Evolutionary conservation across 169 alveolate species (phyloP).

Genomic region (Babesia caballi): DNA sequence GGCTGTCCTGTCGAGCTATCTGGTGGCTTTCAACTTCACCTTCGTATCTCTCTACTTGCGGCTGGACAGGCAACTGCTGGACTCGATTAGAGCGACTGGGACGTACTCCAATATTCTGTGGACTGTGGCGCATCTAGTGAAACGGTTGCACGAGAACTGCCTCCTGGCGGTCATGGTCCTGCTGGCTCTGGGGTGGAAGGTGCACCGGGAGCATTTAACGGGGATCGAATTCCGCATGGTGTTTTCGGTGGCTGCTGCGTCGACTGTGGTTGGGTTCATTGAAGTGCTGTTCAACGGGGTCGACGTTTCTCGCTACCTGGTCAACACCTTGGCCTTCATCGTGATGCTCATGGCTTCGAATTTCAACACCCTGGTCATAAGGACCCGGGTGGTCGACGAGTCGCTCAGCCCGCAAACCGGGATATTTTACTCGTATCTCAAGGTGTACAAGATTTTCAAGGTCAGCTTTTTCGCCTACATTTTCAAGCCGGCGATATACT

Average conservation of each 20-base stretch:
- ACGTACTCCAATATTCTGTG: conserved; percentile 24
- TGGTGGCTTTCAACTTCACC: conserved; percentile 42
- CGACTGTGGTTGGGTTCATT: conserved; percentile 40
- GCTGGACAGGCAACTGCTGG: conserved; percentile 26
- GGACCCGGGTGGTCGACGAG: conserved; percentile 49
- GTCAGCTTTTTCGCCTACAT: conserved; percentile 27
- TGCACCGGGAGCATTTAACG: conserved; percentile 34
- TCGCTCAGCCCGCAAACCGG: conserved; percentile 47
- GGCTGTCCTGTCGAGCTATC: conserved; percentile 26
- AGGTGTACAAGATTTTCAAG: conserved; percentile 34
- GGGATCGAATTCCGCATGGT: conserved; percentile 34
- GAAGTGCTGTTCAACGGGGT: conserved; percentile 53
- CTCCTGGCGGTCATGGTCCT: conserved; percentile 26
- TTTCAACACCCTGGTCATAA: conserved; percentile 46
- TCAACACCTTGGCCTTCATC: conserved; percentile 44
- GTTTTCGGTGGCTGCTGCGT: conserved; percentile 3
- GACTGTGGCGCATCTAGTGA: conserved; percentile 42
- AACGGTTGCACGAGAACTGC: conserved; percentile 53
- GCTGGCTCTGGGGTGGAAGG: conserved; percentile 62
- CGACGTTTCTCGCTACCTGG: conserved; percentile 45
- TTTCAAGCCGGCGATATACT: conserved; percentile 55
- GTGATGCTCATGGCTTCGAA: conserved; percentile 46
- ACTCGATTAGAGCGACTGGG: conserved; percentile 9
- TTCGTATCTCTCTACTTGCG: conserved; percentile 27
- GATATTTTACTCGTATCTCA: conserved; percentile 33